phyloP scores from a whole-genome alignment of 1,284 basidiomycete genomes.

The Ganoderma multipileum region DNA sequence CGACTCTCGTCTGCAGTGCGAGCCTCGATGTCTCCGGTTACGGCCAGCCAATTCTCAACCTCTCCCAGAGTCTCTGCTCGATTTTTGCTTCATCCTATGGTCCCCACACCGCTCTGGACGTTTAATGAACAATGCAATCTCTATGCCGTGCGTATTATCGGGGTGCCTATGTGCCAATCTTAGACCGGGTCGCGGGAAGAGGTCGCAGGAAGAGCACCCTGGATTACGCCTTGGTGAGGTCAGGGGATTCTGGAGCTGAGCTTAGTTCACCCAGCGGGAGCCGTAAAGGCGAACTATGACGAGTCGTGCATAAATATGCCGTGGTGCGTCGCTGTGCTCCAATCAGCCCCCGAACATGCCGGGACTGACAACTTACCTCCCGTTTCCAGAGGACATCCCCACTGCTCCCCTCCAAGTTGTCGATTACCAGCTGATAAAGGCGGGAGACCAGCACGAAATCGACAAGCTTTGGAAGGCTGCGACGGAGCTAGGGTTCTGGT shows the following conservation, averaged over 20 bases:
- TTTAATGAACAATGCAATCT: too few species aligned
- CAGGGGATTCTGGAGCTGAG: background rate
- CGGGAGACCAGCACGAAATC: slow-evolving; percentile 36
- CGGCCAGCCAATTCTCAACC: too few species aligned
- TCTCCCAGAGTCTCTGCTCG: too few species aligned
- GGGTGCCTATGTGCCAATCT: too few species aligned
- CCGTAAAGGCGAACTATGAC: background rate
- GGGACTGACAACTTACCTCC: slow-evolving; percentile 29
- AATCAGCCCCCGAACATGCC: slow-evolving; percentile 23
- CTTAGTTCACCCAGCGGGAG: background rate
- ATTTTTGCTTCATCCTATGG: too few species aligned
- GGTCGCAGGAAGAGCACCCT: background rate
- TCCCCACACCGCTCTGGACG: too few species aligned
- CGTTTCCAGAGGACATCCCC: slow-evolving; percentile 45
- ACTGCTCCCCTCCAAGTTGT: slow-evolving; percentile 45
- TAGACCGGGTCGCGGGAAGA: too few species aligned
- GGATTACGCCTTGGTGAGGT: background rate
- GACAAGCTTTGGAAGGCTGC: slow-evolving; percentile 42
- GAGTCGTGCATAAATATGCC: background rate
- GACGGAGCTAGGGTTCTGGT: slow-evolving; percentile 44
- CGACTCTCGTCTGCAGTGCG: too few species aligned
- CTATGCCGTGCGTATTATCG: too few species aligned
- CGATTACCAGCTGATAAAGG: slow-evolving; percentile 41
- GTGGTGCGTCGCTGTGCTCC: background rate
- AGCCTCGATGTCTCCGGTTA: too few species aligned